Evolutionary conservation across 2,329 filamentous ascomycete species (phyloP).

Genomic region (Microcyclospora pomicola): DNA sequence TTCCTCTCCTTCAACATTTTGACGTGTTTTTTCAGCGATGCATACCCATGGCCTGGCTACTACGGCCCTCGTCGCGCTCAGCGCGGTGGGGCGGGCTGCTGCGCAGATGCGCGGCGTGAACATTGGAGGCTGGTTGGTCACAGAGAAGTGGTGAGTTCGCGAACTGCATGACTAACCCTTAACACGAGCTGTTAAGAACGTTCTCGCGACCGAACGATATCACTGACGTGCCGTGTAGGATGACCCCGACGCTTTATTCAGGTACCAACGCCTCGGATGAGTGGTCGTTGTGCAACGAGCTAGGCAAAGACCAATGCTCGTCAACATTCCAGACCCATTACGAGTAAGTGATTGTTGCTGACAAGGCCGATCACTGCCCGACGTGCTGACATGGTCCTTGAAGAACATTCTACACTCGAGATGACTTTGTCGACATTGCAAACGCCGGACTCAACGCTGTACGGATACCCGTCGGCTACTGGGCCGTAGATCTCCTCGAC

Average conservation of each 20-base stretch:
- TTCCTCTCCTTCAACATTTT: no score
- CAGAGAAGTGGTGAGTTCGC: conserved; percentile 9
- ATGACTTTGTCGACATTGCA: conserved; percentile 13
- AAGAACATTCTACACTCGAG: conserved; percentile 9
- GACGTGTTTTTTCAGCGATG: no score
- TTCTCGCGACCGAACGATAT: no score
- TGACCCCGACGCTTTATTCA: conserved; percentile 8
- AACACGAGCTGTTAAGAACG: not conserved
- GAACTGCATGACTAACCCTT: not conserved
- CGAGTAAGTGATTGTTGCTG: conserved; percentile 5
- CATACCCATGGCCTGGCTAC: no score
- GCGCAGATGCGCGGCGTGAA: conserved; percentile 12
- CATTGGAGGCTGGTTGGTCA: conserved; percentile 13
- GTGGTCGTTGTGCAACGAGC: conserved; percentile 12
- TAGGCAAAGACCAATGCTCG: conserved; percentile 10
- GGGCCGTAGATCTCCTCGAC: conserved; percentile 12
- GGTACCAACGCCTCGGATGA: conserved; percentile 10
- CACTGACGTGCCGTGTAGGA: conserved; percentile 1
- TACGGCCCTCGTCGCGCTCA: not conserved
- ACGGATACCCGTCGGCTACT: conserved; percentile 16
- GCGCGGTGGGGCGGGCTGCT: not conserved
- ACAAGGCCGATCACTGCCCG: no score
- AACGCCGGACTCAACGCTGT: conserved; percentile 9
- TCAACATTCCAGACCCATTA: conserved; percentile 9
- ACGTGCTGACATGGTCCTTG: not conserved